Base-by-base conservation (phyloP, 2,329 filamentous ascomycete genomes). In the Orbilia ellipsospora region DNA sequence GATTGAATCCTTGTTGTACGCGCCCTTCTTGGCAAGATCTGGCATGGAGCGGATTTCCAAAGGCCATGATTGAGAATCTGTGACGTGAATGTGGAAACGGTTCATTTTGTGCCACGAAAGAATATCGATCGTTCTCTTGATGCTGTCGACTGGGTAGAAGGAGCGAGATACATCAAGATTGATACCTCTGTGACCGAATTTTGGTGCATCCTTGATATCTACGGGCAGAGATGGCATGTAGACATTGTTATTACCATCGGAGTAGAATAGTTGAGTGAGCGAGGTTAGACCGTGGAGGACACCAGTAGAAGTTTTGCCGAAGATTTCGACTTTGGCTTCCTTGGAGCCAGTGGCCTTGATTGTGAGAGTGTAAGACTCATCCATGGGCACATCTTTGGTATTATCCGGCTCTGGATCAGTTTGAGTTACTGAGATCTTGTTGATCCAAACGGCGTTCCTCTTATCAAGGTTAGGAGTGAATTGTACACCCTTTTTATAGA, bases 41-140 rank as follows among this genome's bases (percentile, higher is more conserved):
- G 93, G 91, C 77, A 96, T 83, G 1, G 90, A 83, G 0, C 92
- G 91, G 59, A 96, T 90, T 78, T 93, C 92, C 23, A 96, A 84
- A 0, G 93, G 93, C 90, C 92, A 96, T 2, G 92, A 92, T 82
- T 96, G 92, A 15, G 90, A 89, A 82, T 96, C 92, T 3, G 92
- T 95, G 69, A 90, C 86, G 83, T 96, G 92, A 64, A 94, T 84
- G 82, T 95, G 92, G 67, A 96, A 85, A 4, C 89, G 86, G 83
- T 95, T 95, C 85, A 95, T 87, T 84, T 96, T 95, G 84, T 90
- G 92, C 87, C 89, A 93, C 0, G 90, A 85, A 78, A 91, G 83
- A 48, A 89, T 90, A 80, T 96, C 91, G 78, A 97, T 91, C 63
- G 89, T 92, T 60, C 89, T 88, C 80, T 89, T 86, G 78, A 96